Conservation (phyloP, 192 early-diverging fungal species). For the Funneliformis geosporum region DNA sequence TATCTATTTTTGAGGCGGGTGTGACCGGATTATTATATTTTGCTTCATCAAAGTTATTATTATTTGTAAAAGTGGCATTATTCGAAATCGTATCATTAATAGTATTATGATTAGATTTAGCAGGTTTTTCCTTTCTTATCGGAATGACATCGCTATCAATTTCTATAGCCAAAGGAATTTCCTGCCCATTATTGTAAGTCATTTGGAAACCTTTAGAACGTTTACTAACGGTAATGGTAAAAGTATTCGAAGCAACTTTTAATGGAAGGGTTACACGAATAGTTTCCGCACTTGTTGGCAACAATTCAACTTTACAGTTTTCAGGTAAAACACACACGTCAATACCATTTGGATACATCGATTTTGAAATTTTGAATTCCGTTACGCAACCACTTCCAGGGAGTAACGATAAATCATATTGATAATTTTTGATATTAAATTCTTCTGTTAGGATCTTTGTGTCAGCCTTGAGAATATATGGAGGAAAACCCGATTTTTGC, state of each 20-base stretch:
- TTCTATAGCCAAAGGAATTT: not conserved
- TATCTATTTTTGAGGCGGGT: not conserved
- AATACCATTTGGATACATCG: constrained; percentile 48
- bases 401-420: constrained; percentile 50
- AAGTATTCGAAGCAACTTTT: not conserved
- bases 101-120: no score
- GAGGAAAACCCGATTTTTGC: constrained; percentile 51
- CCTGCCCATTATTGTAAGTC: not conserved
- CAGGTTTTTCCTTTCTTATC: no score
- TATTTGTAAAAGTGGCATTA: not conserved
- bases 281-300: not conserved
- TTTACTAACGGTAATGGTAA: not conserved
- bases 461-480: constrained; percentile 52
- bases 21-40: not conserved
- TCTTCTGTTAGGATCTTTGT: constrained; percentile 48
- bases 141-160: not conserved
- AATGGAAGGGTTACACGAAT: not conserved
- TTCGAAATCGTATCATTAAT: not conserved
- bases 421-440: constrained; percentile 41
- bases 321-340: constrained; percentile 50
- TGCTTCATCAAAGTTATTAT: not conserved
- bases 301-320: constrained; percentile 37
- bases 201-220: not conserved
- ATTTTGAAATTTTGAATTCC: constrained; percentile 47
- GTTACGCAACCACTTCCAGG: constrained; percentile 44